phyloP scores from a whole-genome alignment of 768 basidiomycete species.

The Pulveroboletus sp. region DNA sequence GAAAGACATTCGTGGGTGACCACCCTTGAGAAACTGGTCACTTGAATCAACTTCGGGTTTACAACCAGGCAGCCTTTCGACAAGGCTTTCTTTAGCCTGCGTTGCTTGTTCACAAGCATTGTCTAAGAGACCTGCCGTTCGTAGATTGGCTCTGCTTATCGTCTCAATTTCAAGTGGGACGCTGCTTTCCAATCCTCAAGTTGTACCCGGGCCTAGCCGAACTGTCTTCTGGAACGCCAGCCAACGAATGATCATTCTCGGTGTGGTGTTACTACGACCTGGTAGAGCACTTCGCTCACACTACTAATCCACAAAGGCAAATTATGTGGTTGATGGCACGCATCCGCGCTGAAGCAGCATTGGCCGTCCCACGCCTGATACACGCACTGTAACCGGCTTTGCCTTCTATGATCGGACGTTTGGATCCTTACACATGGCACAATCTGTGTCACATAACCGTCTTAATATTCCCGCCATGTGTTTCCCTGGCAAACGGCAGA shows the following conservation, averaged over 20 bases:
- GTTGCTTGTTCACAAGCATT: neutral
- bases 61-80: too few relatives aligned
- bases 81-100: neutral
- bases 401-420: neutral
- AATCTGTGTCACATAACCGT: neutral
- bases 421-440: conserved; percentile 14
- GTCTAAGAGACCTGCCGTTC: neutral
- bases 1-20: too few relatives aligned
- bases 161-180: conserved; percentile 3
- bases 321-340: conserved; percentile 14
- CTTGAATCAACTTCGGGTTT: too few relatives aligned
- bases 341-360: conserved; percentile 5
- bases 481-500: conserved; percentile 38
- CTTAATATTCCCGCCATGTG: conserved; percentile 29
- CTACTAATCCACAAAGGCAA: conserved; percentile 9
- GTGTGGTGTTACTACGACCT: conserved; percentile 4
- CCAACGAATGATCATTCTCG: neutral
- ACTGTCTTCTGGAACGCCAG: too few relatives aligned
- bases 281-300: neutral
- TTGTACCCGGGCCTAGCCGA: too few relatives aligned
- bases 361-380: conserved; percentile 24
- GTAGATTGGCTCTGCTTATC: neutral
- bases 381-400: conserved; percentile 1
- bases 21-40: too few relatives aligned
- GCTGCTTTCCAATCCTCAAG: neutral